Conservation (phyloP, 176 grass and related monocot species). For the Triticum timopheevii region DNA sequence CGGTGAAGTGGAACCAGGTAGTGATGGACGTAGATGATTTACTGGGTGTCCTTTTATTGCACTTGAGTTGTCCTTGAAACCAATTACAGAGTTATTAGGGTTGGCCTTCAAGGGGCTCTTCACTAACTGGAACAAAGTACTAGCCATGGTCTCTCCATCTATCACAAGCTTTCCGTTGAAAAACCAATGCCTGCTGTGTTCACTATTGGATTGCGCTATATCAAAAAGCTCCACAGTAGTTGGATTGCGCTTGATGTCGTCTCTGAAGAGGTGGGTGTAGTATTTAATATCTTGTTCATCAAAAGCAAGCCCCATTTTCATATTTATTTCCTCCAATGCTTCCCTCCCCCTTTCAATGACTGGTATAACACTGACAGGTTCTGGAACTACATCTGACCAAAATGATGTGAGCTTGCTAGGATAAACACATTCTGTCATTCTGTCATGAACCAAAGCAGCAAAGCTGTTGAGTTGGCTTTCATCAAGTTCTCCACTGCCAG, state of each 20-base stretch:
- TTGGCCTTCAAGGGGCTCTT: conserved; percentile 82
- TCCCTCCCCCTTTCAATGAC: conserved; percentile 70
- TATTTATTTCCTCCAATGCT: conserved; percentile 93
- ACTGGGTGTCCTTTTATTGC: conserved; percentile 80
- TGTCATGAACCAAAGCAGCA: conserved; percentile 70
- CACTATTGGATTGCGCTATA: conserved; percentile 86
- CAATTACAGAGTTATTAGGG: conserved; percentile 80
- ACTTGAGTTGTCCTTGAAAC: conserved; percentile 93
- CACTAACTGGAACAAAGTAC: conserved; percentile 84
- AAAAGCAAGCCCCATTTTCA: conserved; percentile 88
- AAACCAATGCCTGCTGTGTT: conserved; percentile 92
- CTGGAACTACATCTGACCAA: conserved; percentile 51
- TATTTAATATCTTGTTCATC: conserved; percentile 92
- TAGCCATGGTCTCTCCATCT: conserved; percentile 66
- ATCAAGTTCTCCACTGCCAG: conserved; percentile 56
- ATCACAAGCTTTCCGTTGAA: conserved; percentile 85
- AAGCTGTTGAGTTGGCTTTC: conserved; percentile 70
- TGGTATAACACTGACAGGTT: conserved; percentile 56
- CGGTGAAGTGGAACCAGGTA: conserved; percentile 55
- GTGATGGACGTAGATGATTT: conserved; percentile 66
- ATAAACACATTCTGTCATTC: conserved; percentile 92
- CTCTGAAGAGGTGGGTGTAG: conserved; percentile 76
- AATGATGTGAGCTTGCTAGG: conserved; percentile 68
- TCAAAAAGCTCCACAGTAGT: conserved; percentile 92
- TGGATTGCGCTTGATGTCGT: conserved; percentile 82